Conservation (phyloP, 225 moss, liverwort and hornwort genomes). For the Neckera pumila region DNA sequence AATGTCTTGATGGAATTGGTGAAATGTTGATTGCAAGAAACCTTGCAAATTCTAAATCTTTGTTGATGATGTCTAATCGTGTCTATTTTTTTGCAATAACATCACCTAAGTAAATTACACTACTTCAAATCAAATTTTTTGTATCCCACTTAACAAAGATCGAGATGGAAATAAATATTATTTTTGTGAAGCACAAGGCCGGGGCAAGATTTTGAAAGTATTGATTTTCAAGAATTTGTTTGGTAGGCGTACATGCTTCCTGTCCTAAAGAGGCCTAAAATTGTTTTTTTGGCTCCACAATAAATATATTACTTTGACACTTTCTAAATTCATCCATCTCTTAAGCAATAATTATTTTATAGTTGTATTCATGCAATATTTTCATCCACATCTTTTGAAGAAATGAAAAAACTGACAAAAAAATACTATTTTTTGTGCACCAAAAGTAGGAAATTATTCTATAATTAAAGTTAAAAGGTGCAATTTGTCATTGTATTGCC, state of each 20-base stretch:
- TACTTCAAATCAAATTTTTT: neutral
- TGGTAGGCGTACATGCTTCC: accelerated
- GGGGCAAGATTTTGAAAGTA: neutral
- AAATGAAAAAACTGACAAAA: neutral
- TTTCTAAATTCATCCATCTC: no score
- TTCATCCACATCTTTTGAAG: neutral
- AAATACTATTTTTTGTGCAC: neutral
- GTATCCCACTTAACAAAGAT: accelerated
- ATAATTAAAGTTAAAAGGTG: neutral
- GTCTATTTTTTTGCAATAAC: neutral
- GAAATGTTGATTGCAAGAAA: neutral
- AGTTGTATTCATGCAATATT: neutral
- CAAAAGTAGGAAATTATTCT: neutral
- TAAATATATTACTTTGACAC: accelerated
- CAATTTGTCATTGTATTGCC: neutral
- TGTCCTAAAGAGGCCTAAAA: accelerated
- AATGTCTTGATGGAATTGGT: neutral
- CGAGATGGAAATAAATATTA: neutral
- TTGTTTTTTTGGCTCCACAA: accelerated
- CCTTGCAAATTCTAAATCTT: neutral
- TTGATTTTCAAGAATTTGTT: no score
- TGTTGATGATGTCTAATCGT: accelerated
- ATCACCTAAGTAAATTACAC: neutral
- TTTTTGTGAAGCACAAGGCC: neutral
- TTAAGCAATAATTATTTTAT: neutral